phyloP scores from a whole-genome alignment of 164 flowering plant species.

The Protea cynaroides region DNA sequence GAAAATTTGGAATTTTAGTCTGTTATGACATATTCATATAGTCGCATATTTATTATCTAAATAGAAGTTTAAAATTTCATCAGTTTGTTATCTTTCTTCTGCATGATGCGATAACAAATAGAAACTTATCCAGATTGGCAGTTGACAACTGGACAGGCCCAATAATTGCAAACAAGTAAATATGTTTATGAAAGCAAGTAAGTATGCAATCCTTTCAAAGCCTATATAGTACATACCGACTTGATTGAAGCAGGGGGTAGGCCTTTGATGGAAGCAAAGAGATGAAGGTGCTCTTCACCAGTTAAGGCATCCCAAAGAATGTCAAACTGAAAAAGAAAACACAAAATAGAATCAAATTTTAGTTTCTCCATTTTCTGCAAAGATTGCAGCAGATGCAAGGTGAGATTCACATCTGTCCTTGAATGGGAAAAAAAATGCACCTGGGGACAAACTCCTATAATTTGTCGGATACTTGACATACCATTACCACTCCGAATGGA shows the following conservation, averaged over 20 bases:
- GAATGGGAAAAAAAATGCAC: slow-evolving; percentile 28
- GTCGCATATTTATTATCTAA: too few relatives aligned
- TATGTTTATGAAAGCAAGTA: not conserved
- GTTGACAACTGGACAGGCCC: not conserved
- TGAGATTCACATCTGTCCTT: slow-evolving; percentile 2
- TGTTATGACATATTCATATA: too few relatives aligned
- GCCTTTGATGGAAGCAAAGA: slow-evolving; percentile 91
- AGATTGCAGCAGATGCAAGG: not conserved
- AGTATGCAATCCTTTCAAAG: not conserved
- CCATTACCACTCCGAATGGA: slow-evolving; percentile 75
- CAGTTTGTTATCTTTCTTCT: not conserved
- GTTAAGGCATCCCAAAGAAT: slow-evolving; percentile 88
- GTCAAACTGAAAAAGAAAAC: slow-evolving; percentile 53
- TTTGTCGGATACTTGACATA: slow-evolving; percentile 74
- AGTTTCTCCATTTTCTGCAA: slow-evolving; percentile 1
- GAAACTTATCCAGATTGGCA: not conserved
- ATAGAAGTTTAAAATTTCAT: not conserved
- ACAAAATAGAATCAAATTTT: slow-evolving; percentile 5
- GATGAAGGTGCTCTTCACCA: slow-evolving; percentile 81
- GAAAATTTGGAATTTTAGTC: too few relatives aligned
- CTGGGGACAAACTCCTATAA: slow-evolving; percentile 99
- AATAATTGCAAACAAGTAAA: not conserved
- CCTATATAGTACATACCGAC: slow-evolving; percentile 34
- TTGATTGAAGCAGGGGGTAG: slow-evolving; percentile 61
- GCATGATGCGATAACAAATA: too few relatives aligned